A percentile compares a stretch with the other conserved stretches of the same genome.
Evolutionary conservation across 1,284 basidiomycete genomes (phyloP).

Genomic region (Boletus semigastroideus): DNA sequence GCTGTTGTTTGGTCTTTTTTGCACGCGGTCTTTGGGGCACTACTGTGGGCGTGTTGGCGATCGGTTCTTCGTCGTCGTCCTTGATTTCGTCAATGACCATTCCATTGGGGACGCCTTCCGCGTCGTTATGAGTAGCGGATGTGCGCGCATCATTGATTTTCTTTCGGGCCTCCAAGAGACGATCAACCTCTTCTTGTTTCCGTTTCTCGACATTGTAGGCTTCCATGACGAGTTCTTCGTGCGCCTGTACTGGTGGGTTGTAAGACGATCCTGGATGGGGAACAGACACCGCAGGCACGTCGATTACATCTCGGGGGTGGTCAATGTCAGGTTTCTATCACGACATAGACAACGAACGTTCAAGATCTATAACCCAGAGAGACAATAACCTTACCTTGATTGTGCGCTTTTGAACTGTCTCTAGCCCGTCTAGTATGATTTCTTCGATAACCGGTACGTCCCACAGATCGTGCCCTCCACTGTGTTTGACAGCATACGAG

Average conservation of each 20-base stretch:
- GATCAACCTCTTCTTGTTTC: constrained; percentile 54
- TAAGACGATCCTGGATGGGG: constrained; percentile 93
- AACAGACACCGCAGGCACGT: constrained; percentile 62
- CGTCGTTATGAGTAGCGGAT: constrained; percentile 23
- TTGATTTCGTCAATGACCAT: constrained; percentile 58
- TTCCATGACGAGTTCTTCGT: constrained; percentile 71
- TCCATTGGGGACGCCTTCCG: constrained; percentile 41
- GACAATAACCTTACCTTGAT: constrained; percentile 45
- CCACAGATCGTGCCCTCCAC: constrained; percentile 79
- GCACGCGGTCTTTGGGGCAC: constrained; percentile 47
- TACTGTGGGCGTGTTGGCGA: constrained; percentile 27
- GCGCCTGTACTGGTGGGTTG: constrained; percentile 81
- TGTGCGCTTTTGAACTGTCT: constrained; percentile 43
- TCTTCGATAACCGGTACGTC: constrained; percentile 33
- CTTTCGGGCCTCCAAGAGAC: constrained; percentile 52
- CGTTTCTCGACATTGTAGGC: constrained; percentile 73
- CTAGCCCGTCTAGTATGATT: constrained; percentile 41
- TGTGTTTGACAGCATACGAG: constrained; percentile 66
- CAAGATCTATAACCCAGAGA: not conserved
- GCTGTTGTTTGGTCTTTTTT: constrained; percentile 76
- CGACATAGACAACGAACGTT: not conserved
- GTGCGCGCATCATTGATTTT: constrained; percentile 52
- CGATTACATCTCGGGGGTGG: constrained; percentile 54
- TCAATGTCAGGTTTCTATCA: constrained; percentile 47
- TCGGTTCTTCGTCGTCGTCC: constrained; percentile 42